A percentile compares a stretch with the other conserved stretches of the same genome.
Conservation (phyloP, 208 protist genomes). For the Leishmania guyanensis region DNA sequence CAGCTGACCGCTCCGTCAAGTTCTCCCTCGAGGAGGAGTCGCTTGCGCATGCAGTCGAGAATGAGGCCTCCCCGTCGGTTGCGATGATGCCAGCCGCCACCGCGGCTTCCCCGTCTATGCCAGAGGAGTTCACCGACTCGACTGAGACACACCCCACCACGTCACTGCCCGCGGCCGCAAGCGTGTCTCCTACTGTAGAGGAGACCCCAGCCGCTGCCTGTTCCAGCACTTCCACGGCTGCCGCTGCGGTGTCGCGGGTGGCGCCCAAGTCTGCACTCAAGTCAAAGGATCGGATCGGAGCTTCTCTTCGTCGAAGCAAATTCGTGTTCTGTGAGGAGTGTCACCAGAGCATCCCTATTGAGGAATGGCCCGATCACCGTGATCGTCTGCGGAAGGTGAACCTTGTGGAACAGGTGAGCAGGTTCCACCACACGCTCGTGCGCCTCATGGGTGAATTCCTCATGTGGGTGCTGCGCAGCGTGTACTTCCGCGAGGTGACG, state of each 20-base stretch:
- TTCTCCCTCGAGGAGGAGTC: slow-evolving; percentile 34
- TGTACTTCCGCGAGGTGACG: slow-evolving; percentile 94
- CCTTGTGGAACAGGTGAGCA: slow-evolving; percentile 51
- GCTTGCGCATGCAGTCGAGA: not conserved
- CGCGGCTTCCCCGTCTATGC: not conserved
- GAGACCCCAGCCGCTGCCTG: not conserved
- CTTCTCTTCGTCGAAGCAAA: slow-evolving; percentile 20
- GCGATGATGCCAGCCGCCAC: not conserved
- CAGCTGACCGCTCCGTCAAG: slow-evolving; percentile 22
- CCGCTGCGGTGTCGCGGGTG: not conserved
- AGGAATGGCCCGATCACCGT: slow-evolving; percentile 80
- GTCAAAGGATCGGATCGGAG: slow-evolving; percentile 58
- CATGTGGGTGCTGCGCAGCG: slow-evolving; percentile 85
- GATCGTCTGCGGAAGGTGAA: slow-evolving; percentile 69
- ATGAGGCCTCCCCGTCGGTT: not conserved
- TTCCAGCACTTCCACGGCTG: not conserved
- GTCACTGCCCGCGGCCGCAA: not conserved
- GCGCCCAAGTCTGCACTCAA: slow-evolving; percentile 27
- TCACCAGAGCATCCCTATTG: slow-evolving; percentile 60
- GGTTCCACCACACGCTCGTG: slow-evolving; percentile 49
- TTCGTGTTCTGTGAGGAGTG: slow-evolving; percentile 67
- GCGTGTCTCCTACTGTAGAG: not conserved
- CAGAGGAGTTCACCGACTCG: not conserved
- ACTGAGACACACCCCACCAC: not conserved
- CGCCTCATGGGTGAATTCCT: slow-evolving; percentile 77